These are phyloP conservation scores for Russula vinacea DNA, from an alignment of 768 basidiomycete genomes.

Conservation along the genomic window DNA sequence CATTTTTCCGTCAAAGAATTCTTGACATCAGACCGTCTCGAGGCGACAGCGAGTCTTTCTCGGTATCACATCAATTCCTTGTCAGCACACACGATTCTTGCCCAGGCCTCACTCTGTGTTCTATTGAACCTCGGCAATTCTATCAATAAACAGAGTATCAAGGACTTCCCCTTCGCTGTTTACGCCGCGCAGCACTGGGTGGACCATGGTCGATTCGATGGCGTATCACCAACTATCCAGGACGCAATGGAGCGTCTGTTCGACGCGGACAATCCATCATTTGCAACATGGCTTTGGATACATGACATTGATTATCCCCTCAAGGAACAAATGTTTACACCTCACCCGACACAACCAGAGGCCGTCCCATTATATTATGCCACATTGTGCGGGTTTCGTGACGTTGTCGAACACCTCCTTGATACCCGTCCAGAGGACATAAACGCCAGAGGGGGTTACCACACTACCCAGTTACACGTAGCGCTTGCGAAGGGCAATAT, in stretches of 20 bases:
- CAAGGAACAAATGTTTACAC: not conserved
- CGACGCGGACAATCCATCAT: not conserved
- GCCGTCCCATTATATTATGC: constrained; percentile 3
- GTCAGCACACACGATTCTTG: not conserved
- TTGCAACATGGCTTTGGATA: not conserved
- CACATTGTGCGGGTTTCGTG: not conserved
- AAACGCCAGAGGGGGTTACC: not conserved
- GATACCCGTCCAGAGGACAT: not conserved
- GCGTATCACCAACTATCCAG: not conserved
- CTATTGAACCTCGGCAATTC: not conserved
- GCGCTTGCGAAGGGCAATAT: not conserved
- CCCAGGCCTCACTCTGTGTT: not conserved
- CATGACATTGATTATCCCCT: not conserved
- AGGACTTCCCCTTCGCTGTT: not conserved
- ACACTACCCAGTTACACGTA: not conserved
- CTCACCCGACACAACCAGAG: not conserved
- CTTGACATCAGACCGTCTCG: constrained; percentile 1
- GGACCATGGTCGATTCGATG: not conserved
- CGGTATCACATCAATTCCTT: not conserved
- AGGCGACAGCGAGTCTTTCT: not conserved
- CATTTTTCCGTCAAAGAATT: constrained; percentile 17
- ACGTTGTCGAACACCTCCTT: not conserved
- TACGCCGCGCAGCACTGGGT: constrained; percentile 2
- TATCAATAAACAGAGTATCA: not conserved
- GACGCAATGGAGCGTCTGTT: not conserved